Conservation (phyloP, 1,139 yeast genomes). For the Saccharomyces hybrid region DNA sequence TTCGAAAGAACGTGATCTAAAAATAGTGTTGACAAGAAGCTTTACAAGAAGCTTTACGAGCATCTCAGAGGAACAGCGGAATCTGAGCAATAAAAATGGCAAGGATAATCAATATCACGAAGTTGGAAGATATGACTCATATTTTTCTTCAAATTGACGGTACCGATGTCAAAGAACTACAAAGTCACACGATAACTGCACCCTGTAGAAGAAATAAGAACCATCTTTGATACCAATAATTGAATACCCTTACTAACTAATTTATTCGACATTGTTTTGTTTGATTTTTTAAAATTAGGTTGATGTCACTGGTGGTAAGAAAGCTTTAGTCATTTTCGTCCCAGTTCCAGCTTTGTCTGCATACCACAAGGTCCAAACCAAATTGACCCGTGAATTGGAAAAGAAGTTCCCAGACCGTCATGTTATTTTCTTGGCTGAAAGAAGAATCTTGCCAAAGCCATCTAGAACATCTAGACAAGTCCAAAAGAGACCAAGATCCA, state of each 20-base stretch:
- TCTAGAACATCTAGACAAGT: constrained; percentile 82
- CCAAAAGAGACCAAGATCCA: constrained; percentile 99
- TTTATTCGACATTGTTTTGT: too few relatives aligned
- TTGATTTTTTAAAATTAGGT: constrained; percentile 35
- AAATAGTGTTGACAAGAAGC: too few relatives aligned
- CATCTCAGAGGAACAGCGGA: too few relatives aligned
- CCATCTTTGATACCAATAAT: too few relatives aligned
- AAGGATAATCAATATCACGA: too few relatives aligned
- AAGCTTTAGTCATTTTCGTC: constrained; percentile 95
- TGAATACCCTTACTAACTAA: not conserved
- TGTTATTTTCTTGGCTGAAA: constrained; percentile 98
- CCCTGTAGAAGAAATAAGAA: too few relatives aligned
- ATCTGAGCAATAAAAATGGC: too few relatives aligned
- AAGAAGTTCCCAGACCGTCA: constrained; percentile 99
- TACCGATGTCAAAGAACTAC: too few relatives aligned
- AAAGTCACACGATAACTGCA: too few relatives aligned
- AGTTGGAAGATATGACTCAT: too few relatives aligned
- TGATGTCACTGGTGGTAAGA: constrained; percentile 97
- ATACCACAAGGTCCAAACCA: constrained; percentile 96
- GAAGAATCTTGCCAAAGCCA: constrained; percentile 98
- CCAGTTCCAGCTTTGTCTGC: constrained; percentile 91
- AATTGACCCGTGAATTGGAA: constrained; percentile 98
- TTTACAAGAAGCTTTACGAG: too few relatives aligned
- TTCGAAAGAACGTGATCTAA: not conserved
- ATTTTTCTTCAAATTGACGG: too few relatives aligned